phyloP scores from a whole-genome alignment of 352 stramenopile species.

The Pilasporangium apinafurcum region DNA sequence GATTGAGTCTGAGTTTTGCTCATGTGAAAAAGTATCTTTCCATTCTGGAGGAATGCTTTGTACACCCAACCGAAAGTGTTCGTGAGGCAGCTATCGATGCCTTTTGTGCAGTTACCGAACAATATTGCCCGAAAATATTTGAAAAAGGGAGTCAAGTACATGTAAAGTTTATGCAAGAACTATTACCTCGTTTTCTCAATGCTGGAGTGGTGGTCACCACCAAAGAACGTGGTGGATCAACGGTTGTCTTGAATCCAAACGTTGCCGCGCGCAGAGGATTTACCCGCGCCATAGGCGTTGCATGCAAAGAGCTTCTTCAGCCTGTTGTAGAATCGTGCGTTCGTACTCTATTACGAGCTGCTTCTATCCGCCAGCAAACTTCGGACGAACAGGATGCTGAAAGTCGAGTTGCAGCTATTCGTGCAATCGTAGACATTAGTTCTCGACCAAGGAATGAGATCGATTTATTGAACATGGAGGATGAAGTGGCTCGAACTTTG shows the following conservation, averaged over 20 bases:
- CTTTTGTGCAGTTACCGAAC: slow-evolving; percentile 74
- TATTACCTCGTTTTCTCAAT: slow-evolving; percentile 59
- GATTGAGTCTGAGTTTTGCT: slow-evolving; percentile 44
- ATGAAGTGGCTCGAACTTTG: slow-evolving; percentile 77
- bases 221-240: slow-evolving; percentile 15
- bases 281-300: slow-evolving; percentile 35
- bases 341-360: slow-evolving; percentile 30
- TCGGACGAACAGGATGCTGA: slow-evolving; percentile 89
- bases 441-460: slow-evolving; percentile 41
- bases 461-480: slow-evolving; percentile 33
- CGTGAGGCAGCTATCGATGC: slow-evolving; percentile 85
- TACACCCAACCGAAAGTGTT: slow-evolving; percentile 92
- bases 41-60: slow-evolving; percentile 88
- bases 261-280: slow-evolving; percentile 87
- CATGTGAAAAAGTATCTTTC: slow-evolving; percentile 74
- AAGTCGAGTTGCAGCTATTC: slow-evolving; percentile 92
- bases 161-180: slow-evolving; percentile 32
- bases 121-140: slow-evolving; percentile 84
- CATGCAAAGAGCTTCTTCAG: slow-evolving; percentile 27
- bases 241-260: slow-evolving; percentile 63
- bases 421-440: slow-evolving; percentile 85
- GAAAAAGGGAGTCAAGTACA: slow-evolving; percentile 33
- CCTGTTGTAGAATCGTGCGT: slow-evolving; percentile 18
- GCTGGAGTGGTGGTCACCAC: slow-evolving; percentile 29
- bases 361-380: slow-evolving; percentile 34